Evolutionary conservation across 2,329 filamentous ascomycete genomes (phyloP), one percentile per base, ranked within the genome.

Genomic region (Fusarium gaditjirri): DNA sequence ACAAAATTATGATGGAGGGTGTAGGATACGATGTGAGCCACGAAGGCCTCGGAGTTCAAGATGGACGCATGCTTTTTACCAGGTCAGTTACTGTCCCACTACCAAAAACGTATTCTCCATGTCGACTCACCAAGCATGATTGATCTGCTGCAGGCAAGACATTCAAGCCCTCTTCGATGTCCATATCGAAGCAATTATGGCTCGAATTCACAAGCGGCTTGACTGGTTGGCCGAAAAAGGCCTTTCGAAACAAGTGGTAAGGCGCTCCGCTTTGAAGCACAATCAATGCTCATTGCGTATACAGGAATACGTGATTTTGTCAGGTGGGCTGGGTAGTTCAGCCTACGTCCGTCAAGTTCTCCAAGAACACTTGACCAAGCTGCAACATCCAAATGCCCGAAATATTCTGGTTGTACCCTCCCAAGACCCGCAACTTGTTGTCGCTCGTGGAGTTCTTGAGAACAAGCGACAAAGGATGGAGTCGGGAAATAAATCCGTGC

Each of bases 311-410:
- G 77, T 86, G 68, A 82, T 86, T 19, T 76, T 86, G 3, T 85
- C 84, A 0, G 84, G 84, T 2, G 84, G 84, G 0, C 76, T 86
- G 3, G 84, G 84, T 10, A 85, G 83, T 63, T 85, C 84, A 0
- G 81, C 79, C 56, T 86, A 86, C 65, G 83, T 86, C 8, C 81
- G 84, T n/a, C 79, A 84, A 27, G 76, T 78, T 21, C 78, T 86
- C 5, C 79, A 85, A 50, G 75, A 82, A n/a, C 75, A 79, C 5
- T 79, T 85, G 44, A 61, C 65, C 31, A 75, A 56, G 8, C 76
- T 78, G 12, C 75, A 76, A 5, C 83, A 85, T 50, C 78, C 79
- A 7, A 83, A 67, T 29, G 70, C 70, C 10, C 60, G 41, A 10
- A 53, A 43, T 16, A 62, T 72, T 8, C 35, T 69, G 9, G 70